Conservation (phyloP, 176 grass and related monocot species). For the Paspalum notatum region DNA sequence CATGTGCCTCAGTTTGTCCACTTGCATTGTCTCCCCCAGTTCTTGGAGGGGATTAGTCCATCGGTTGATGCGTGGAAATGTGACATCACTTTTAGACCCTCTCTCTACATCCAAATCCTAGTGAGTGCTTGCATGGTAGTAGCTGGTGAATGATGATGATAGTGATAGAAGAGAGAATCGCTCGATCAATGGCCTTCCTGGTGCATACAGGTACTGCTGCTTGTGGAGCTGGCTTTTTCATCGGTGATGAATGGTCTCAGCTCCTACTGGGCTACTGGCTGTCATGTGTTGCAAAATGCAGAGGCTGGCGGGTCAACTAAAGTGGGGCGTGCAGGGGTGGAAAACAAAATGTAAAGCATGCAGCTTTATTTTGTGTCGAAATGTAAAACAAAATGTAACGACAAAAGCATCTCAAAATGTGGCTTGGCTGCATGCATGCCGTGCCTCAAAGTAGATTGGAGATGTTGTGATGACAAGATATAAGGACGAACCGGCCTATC, state of each 20-base stretch:
- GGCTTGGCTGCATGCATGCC: neutral
- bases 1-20: neutral
- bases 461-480: no score
- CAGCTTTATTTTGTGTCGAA: conserved; percentile 19
- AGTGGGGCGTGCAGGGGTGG: no score
- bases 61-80: neutral
- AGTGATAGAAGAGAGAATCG: neutral
- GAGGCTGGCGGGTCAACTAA: no score
- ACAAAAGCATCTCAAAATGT: neutral
- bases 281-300: no score
- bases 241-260: neutral
- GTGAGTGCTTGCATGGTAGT: neutral
- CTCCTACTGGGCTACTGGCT: no score
- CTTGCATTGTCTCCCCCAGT: no score
- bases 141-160: neutral
- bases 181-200: neutral
- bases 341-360: neutral
- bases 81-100: neutral
- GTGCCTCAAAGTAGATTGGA: neutral
- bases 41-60: neutral
- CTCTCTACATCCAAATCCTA: no score
- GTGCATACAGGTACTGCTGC: neutral
- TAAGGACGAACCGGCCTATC: no score
- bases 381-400: neutral
- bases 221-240: neutral